Evolutionary conservation across 768 basidiomycete species (phyloP).

Genomic region (Inosperma sp.): DNA sequence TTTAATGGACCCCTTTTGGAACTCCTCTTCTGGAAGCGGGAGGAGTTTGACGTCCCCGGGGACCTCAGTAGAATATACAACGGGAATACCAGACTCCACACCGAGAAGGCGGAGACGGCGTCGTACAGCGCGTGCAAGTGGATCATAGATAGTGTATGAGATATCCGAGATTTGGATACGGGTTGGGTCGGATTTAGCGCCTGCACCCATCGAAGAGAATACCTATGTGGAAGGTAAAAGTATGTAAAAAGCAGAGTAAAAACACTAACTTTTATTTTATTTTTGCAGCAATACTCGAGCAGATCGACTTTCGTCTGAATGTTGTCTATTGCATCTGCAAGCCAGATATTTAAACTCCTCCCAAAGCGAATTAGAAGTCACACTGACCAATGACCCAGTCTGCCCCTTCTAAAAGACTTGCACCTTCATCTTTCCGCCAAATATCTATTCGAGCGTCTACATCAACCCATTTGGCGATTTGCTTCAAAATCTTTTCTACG

Average conservation of each 20-base stretch:
- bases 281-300: constrained; percentile 79
- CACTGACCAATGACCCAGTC: constrained; percentile 89
- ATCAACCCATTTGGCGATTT: constrained; percentile 81
- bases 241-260: not conserved
- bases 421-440: constrained; percentile 82
- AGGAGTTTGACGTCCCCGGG: constrained; percentile 84
- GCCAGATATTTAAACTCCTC: not conserved
- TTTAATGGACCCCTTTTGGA: constrained; percentile 80
- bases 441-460: constrained; percentile 81
- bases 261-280: constrained; percentile 62
- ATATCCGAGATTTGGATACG: constrained; percentile 95
- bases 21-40: constrained; percentile 89
- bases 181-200: constrained; percentile 92
- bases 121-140: constrained; percentile 87
- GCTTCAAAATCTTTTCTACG: constrained; percentile 61
- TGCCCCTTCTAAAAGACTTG: constrained; percentile 66
- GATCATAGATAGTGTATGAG: constrained; percentile 88
- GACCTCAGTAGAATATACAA: constrained; percentile 94
- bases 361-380: not conserved
- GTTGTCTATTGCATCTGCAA: constrained; percentile 90
- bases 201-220: constrained; percentile 96
- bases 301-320: constrained; percentile 95
- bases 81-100: constrained; percentile 67
- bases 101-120: constrained; percentile 62
- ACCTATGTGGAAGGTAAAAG: constrained; percentile 48